Evolutionary conservation across 129 eudicot genomes (phyloP).

Genomic region (Centella asiatica): DNA sequence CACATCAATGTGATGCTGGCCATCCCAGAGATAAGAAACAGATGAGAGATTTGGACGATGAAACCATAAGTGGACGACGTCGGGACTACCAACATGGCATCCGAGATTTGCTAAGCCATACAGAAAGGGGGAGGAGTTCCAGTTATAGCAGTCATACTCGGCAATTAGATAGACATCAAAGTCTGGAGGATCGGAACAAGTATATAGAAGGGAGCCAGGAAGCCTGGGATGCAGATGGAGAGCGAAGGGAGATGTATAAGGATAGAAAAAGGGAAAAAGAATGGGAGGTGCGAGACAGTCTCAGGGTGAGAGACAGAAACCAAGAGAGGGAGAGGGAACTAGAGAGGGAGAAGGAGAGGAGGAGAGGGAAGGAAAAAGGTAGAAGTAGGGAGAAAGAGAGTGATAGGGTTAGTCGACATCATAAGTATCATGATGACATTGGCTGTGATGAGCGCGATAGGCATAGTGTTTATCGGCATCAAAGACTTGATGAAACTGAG

Average conservation of each 20-base stretch:
- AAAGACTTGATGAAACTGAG: conserved; percentile 22
- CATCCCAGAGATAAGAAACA: conserved; percentile 8
- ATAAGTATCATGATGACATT: conserved; percentile 17
- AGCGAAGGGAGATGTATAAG: conserved; percentile 2
- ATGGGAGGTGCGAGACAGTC: not conserved
- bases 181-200: conserved; percentile 17
- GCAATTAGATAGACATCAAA: conserved; percentile 13
- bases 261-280: not conserved
- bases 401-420: conserved; percentile 18
- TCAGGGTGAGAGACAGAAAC: not conserved
- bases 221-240: conserved; percentile 1
- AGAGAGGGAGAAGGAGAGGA: not conserved
- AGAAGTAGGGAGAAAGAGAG: conserved; percentile 1
- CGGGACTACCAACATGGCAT: conserved; percentile 17
- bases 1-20: conserved; percentile 3
- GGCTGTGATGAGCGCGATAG: conserved; percentile 17
- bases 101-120: conserved; percentile 21
- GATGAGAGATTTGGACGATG: conserved; percentile 16
- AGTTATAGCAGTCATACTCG: conserved; percentile 18
- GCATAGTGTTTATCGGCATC: conserved; percentile 17
- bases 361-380: conserved; percentile 1
- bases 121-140: conserved; percentile 36
- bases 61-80: conserved; percentile 1
- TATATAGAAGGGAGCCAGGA: conserved; percentile 20
- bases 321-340: not conserved